phyloP scores from a whole-genome alignment of 2,329 filamentous ascomycete species.

The Chrysoporthe austroafricana region DNA sequence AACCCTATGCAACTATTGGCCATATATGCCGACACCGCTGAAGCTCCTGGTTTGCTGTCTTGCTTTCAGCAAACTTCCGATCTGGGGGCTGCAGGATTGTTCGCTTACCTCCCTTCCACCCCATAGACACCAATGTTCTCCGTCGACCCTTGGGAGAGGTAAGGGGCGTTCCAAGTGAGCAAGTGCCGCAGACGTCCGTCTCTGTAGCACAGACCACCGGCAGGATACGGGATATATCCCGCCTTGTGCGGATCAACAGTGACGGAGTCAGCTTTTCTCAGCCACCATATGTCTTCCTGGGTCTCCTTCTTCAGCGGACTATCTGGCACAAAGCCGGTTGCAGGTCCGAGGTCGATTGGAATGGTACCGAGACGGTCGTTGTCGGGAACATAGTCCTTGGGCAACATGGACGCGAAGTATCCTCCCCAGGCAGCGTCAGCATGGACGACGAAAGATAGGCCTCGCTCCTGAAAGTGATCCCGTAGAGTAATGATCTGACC shows the following conservation, averaged over 20 bases:
- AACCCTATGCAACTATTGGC: constrained; percentile 49
- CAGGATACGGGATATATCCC: constrained; percentile 52
- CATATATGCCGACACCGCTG: constrained; percentile 49
- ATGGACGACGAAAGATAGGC: constrained; percentile 51
- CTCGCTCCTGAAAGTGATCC: constrained; percentile 44
- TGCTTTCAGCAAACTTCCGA: background rate
- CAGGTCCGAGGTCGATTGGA: background rate
- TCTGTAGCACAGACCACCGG: constrained; percentile 48
- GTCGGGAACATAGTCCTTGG: constrained; percentile 36
- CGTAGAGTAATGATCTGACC: constrained; percentile 44
- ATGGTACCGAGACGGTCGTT: constrained; percentile 32
- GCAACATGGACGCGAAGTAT: constrained; percentile 52
- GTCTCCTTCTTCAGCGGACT: constrained; percentile 41
- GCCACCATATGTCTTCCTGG: constrained; percentile 43
- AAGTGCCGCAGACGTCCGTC: constrained; percentile 48
- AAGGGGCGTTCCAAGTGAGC: constrained; percentile 49
- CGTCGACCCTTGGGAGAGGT: constrained; percentile 45
- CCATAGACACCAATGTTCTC: constrained; percentile 34
- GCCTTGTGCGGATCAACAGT: constrained; percentile 54
- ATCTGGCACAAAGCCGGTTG: constrained; percentile 40
- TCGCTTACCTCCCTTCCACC: constrained; percentile 42
- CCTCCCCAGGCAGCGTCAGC: constrained; percentile 55
- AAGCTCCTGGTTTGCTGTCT: constrained; percentile 49
- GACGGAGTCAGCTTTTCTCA: constrained; percentile 47
- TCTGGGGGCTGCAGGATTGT: background rate